Conservation (phyloP, 257 asterid genomes). For the Solanum paucissectum region DNA sequence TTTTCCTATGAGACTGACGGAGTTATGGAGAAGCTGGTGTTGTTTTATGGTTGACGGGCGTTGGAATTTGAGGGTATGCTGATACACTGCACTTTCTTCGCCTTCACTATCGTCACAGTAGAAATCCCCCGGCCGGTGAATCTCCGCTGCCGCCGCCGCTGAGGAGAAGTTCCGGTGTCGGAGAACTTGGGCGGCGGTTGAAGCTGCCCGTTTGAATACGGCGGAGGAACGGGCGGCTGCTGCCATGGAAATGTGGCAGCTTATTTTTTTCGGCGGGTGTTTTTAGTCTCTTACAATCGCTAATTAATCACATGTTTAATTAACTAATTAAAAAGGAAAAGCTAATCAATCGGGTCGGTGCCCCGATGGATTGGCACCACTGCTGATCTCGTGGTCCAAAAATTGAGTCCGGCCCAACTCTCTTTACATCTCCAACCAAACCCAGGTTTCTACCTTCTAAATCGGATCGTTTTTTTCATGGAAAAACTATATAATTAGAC, state of each 20-base stretch:
- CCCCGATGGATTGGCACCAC: background rate
- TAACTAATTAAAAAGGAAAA: background rate
- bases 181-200: background rate
- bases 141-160: slow-evolving; percentile 6
- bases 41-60: slow-evolving; percentile 39
- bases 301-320: background rate
- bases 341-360: background rate
- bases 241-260: background rate
- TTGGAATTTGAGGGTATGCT: slow-evolving; percentile 48
- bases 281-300: background rate
- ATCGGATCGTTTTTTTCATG: background rate
- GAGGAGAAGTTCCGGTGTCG: slow-evolving; percentile 23
- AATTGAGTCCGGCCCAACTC: background rate
- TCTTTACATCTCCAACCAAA: background rate
- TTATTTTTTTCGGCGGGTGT: background rate
- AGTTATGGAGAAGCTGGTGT: slow-evolving; percentile 21
- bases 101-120: slow-evolving; percentile 9
- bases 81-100: slow-evolving; percentile 44
- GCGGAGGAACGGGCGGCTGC: background rate
- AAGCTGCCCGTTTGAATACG: slow-evolving; percentile 8
- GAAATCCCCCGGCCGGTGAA: slow-evolving; percentile 12
- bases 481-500: no score
- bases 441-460: background rate
- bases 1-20: slow-evolving; percentile 65
- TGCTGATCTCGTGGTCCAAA: background rate